Conservation (phyloP, 192 early-diverging fungal genomes). For the Podila clonocystis region DNA sequence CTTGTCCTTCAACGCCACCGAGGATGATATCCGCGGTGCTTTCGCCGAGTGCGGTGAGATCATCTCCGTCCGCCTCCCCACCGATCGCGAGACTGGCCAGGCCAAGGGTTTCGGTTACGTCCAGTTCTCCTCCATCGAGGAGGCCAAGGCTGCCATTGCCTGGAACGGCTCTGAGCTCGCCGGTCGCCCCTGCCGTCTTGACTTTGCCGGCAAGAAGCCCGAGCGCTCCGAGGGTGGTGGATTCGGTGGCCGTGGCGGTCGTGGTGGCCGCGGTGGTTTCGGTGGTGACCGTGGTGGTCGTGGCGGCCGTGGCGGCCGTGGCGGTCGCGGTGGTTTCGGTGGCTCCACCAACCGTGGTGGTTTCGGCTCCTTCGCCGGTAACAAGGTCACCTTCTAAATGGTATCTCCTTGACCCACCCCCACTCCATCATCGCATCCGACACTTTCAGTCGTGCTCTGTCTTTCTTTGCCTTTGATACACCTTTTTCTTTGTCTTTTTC, state of each 20-base stretch:
- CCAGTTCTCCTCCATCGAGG: slow-evolving; percentile 73
- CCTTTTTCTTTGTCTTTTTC: not conserved
- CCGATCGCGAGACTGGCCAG: slow-evolving; percentile 75
- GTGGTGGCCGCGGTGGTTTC: slow-evolving; percentile 52
- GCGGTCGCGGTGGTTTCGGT: slow-evolving; percentile 64
- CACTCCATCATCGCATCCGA: slow-evolving; percentile 1
- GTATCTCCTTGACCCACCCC: not conserved
- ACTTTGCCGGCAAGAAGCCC: slow-evolving; percentile 70
- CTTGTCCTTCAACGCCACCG: slow-evolving; percentile 70
- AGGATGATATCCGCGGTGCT: slow-evolving; percentile 62
- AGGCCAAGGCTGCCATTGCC: slow-evolving; percentile 76
- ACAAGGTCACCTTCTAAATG: slow-evolving; percentile 42
- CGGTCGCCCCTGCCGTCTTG: slow-evolving; percentile 85
- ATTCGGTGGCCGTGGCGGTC: slow-evolving; percentile 35
- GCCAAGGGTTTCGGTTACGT: slow-evolving; percentile 91
- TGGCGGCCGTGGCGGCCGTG: slow-evolving; percentile 54
- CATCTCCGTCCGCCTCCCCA: slow-evolving; percentile 72
- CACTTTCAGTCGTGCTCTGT: slow-evolving; percentile 17
- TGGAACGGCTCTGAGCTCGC: slow-evolving; percentile 78
- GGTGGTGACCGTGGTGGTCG: slow-evolving; percentile 67
- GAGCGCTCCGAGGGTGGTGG: slow-evolving; percentile 52
- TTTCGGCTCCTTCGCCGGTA: slow-evolving; percentile 48
- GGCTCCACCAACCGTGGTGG: slow-evolving; percentile 59
- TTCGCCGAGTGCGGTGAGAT: slow-evolving; percentile 70
- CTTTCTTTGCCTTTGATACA: slow-evolving; percentile 2